Percentiles rank a stretch among this genome's conserved stretches.
Conservation (phyloP, 768 basidiomycete species). For the Sistotremastrum niveocremeum region DNA sequence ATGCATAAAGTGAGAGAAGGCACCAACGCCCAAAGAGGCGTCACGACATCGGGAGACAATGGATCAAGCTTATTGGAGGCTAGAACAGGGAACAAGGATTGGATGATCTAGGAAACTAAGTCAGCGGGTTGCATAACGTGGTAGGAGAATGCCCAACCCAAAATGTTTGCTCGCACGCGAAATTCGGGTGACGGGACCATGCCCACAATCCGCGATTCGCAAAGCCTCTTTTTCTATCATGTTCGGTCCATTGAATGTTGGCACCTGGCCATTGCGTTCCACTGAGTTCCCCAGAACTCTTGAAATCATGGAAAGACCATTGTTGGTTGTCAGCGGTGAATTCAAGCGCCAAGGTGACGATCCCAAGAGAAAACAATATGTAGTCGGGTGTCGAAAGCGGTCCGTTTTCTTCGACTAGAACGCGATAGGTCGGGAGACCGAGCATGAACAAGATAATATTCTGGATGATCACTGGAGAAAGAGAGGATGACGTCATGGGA, state of each 20-base stretch:
- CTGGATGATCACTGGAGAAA: conserved; percentile 46
- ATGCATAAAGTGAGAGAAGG: conserved; percentile 50
- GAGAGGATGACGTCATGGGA: conserved; percentile 1
- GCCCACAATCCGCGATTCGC: conserved; percentile 75
- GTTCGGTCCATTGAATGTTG: conserved; percentile 49
- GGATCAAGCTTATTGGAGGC: conserved; percentile 21
- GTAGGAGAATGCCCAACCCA: conserved; percentile 38
- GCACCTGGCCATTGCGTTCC: conserved; percentile 51
- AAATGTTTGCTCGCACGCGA: conserved; percentile 78
- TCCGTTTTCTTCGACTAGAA: conserved; percentile 37
- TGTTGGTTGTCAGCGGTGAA: conserved; percentile 89
- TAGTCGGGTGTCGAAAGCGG: conserved; percentile 47
- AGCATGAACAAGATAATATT: conserved; percentile 70
- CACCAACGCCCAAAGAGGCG: conserved; percentile 25
- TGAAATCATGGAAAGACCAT: conserved; percentile 71
- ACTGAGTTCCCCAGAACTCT: conserved; percentile 38
- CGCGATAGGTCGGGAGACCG: conserved; percentile 45
- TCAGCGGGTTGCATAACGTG: not conserved
- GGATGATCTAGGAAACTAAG: conserved; percentile 33
- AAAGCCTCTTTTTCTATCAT: conserved; percentile 70
- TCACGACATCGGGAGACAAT: conserved; percentile 11
- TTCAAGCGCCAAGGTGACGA: conserved; percentile 51
- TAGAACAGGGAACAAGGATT: conserved; percentile 48
- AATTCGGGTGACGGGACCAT: conserved; percentile 87
- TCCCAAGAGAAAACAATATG: conserved; percentile 40